phyloP scores from a whole-genome alignment of 1,284 basidiomycete species.

The Sphaerobolus stellatus region DNA sequence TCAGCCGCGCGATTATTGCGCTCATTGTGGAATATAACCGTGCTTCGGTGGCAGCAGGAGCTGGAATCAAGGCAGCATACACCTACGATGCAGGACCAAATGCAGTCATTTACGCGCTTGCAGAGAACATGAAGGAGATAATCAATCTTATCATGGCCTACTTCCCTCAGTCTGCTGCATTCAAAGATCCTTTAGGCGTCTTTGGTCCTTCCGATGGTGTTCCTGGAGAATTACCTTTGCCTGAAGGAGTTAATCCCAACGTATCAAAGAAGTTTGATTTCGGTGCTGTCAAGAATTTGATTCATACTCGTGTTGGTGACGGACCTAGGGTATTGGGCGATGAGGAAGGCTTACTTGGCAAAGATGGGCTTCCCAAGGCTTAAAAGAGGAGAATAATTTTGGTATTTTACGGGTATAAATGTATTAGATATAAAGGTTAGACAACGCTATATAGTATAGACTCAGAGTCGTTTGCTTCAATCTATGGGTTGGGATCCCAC shows the following conservation, averaged over 20 bases:
- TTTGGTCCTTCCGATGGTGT: slow-evolving; percentile 36
- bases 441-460: no score
- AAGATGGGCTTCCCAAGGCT: slow-evolving; percentile 52
- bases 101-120: slow-evolving; percentile 92
- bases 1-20: slow-evolving; percentile 81
- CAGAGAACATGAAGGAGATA: slow-evolving; percentile 77
- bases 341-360: slow-evolving; percentile 56
- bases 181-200: slow-evolving; percentile 74
- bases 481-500: no score
- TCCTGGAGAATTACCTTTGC: slow-evolving; percentile 36
- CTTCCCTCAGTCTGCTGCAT: slow-evolving; percentile 78
- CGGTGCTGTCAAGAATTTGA: slow-evolving; percentile 83
- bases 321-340: slow-evolving; percentile 71
- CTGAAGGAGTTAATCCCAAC: slow-evolving; percentile 70
- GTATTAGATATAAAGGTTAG: no score
- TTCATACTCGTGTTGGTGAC: slow-evolving; percentile 90
- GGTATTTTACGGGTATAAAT: no score
- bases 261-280: slow-evolving; percentile 73
- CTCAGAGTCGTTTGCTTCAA: no score
- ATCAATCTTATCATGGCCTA: slow-evolving; percentile 73
- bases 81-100: slow-evolving; percentile 99
- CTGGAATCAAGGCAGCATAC: slow-evolving; percentile 85
- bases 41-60: slow-evolving; percentile 60
- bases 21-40: slow-evolving; percentile 94
- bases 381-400: no score